Base-by-base conservation (phyloP, 495 filamentous ascomycete species). In the Pyrenopolyporus hunteri region DNA sequence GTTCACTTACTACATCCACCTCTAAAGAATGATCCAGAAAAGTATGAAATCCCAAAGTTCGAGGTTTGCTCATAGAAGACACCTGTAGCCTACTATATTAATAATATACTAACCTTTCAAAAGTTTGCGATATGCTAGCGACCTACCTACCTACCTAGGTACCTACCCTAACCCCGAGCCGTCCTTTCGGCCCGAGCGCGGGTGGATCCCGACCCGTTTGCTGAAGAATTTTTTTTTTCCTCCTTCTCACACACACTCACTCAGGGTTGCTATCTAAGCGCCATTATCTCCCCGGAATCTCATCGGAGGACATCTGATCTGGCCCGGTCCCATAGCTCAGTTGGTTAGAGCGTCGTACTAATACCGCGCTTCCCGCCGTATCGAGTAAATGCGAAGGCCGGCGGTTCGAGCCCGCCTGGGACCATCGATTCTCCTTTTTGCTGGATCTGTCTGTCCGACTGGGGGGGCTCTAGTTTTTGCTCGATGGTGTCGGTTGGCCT, bases 311-410 rank as follows among this genome's bases (percentile, higher is more conserved):
- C n/a, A n/a, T n/a, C 10, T 16, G 9, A 14, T 11, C 11, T 14
- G 23, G 28, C 9, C 19, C 0, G 59, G 44, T 56, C 59, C 44
- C 51, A 62, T 62, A 62, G 51, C 59, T 62, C 59, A 62, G 59
- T 50, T 56, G 44, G 51, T 55, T 50, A 62, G 51, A 62, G 59
- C 51, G 37, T 56, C 59, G 51, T 56, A 62, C 59, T 62, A 50
- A 62, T 56, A 23, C 22, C 31, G 13, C 13, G 17, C 2, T 16
- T 7, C 1, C 22, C 2, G 16, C 22, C 7, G n/a, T 40, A 40
- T 40, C 16, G 19, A 40, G 37, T 40, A 16, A 61, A 62, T 62
- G 59, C 51, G 59, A 51, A 56, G 51, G 59, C 16, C 58, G 51
- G 47, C 40, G 39, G 59, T 56, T 62, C 59, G 52, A 62, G 25